Base-by-base conservation (phyloP, 2,329 filamentous ascomycete species). In the Fonsecaea multimorphosa region DNA sequence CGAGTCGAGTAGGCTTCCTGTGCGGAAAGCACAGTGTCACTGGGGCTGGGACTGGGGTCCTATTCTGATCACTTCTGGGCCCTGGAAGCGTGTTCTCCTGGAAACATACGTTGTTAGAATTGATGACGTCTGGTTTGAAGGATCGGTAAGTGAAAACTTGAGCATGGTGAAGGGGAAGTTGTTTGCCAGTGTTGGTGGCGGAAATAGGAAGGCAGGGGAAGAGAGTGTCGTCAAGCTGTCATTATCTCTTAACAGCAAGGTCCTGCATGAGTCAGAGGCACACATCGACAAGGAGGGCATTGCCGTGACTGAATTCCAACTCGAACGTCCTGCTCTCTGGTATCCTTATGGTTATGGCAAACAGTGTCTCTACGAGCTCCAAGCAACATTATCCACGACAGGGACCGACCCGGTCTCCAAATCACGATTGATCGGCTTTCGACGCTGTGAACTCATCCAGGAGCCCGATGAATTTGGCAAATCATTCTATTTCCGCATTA, bases 31-130 rank as follows among this genome's bases (percentile, higher is more conserved):
- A 1, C 88, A 90, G 74, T 90, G 87, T 70, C 85, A 89, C 70
- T 91, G 86, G 86, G 87, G 88, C 3, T 91, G 88, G 88, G 88
- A 91, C 71, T 90, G 87, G 88, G 88, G 88, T 0, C 87, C 87
- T 1, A 82, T 88, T 12, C 71, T 89, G 57, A 82, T 87, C 75
- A 87, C 86, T 0, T 83, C 82, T 7, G 87, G 87, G 0, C 85
- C 87, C 2, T 93, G 90, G 89, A 84, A 86, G 66, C 84, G 87
- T 1, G 82, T 92, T 1, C 81, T 81, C 12, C 75, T 93, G 1
- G 89, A 93, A 74, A 82, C 83, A 0, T 92, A 89, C 65, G 74
- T 79, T 52, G 80, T 82, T 11, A 80, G 85, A 14, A 77, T 93
- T 4, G 80, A 84, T 0, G 86, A 91, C 70, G 76, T 92, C 2